These are phyloP conservation scores for Heterobasidion parviporum DNA, from an alignment of 1,284 basidiomycete species.

Conservation along the genomic window DNA sequence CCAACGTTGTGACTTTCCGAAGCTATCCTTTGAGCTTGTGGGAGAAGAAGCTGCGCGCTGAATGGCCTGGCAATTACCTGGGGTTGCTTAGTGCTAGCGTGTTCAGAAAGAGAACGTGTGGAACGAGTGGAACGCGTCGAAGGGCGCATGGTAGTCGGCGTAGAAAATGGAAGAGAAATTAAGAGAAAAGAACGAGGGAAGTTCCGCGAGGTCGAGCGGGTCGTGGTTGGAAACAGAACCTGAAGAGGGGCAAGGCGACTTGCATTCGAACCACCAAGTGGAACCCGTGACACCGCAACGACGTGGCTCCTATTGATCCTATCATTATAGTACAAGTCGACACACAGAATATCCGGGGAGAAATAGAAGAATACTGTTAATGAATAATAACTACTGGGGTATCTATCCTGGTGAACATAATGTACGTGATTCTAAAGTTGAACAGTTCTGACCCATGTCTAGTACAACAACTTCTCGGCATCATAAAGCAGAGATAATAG, in stretches of 20 bases:
- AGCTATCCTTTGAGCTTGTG: not conserved
- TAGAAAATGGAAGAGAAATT: not conserved
- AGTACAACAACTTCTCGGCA: too few species aligned
- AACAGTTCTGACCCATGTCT: not conserved
- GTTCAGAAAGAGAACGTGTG: not conserved
- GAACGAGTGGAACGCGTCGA: constrained; percentile 15
- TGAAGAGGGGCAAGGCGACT: too few species aligned
- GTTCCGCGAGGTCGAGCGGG: not conserved
- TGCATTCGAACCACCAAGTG: too few species aligned
- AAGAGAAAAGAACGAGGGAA: not conserved
- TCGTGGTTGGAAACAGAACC: not conserved
- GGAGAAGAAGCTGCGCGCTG: not conserved
- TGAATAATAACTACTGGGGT: not conserved
- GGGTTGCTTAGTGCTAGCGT: not conserved
- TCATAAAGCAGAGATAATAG: not conserved
- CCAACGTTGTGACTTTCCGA: not conserved
- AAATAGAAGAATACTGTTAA: not conserved
- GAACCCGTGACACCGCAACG: too few species aligned
- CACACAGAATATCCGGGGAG: not conserved
- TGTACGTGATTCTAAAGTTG: not conserved
- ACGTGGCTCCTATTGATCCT: not conserved
- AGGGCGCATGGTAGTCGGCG: constrained; percentile 11
- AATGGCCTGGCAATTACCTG: not conserved
- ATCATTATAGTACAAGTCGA: not conserved
- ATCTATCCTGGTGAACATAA: not conserved